Evolutionary conservation across 768 basidiomycete genomes (phyloP).

Genomic region (Termitomyces sp.): DNA sequence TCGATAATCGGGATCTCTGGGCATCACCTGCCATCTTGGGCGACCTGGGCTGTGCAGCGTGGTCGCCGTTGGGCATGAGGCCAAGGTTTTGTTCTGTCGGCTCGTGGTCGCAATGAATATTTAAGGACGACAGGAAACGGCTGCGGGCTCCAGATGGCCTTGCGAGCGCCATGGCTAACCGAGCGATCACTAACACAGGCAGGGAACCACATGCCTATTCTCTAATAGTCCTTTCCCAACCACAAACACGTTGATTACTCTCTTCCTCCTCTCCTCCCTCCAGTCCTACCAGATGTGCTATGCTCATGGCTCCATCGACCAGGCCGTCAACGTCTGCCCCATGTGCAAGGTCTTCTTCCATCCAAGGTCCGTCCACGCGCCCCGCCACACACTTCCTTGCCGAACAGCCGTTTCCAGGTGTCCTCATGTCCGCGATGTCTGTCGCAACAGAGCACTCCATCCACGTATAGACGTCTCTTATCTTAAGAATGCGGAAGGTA

Average conservation of each 20-base stretch:
- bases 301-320: conserved; percentile 61
- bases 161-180: conserved; percentile 19
- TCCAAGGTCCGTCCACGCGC: conserved; percentile 41
- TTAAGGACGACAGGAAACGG: conserved; percentile 11
- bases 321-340: conserved; percentile 63
- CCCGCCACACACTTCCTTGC: conserved; percentile 7
- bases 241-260: conserved; percentile 23
- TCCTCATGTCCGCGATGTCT: conserved; percentile 70
- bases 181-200: conserved; percentile 23
- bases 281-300: conserved; percentile 55
- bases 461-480: conserved; percentile 74
- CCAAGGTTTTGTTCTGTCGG: conserved; percentile 8
- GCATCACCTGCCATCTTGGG: conserved; percentile 20
- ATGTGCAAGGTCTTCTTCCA: conserved; percentile 83
- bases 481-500: conserved; percentile 87
- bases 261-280: conserved; percentile 14
- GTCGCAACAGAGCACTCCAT: conserved; percentile 68
- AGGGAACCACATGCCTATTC: conserved; percentile 30
- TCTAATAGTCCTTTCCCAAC: conserved; percentile 20
- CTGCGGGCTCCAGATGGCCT: neutral
- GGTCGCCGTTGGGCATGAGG: conserved; percentile 20
- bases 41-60: conserved; percentile 18
- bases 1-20: conserved; percentile 11
- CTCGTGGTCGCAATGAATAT: conserved; percentile 15
- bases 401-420: conserved; percentile 45